These are phyloP conservation scores for Colletotrichum camelliae DNA, from an alignment of 2,329 filamentous ascomycete species.

Conservation along the genomic window DNA sequence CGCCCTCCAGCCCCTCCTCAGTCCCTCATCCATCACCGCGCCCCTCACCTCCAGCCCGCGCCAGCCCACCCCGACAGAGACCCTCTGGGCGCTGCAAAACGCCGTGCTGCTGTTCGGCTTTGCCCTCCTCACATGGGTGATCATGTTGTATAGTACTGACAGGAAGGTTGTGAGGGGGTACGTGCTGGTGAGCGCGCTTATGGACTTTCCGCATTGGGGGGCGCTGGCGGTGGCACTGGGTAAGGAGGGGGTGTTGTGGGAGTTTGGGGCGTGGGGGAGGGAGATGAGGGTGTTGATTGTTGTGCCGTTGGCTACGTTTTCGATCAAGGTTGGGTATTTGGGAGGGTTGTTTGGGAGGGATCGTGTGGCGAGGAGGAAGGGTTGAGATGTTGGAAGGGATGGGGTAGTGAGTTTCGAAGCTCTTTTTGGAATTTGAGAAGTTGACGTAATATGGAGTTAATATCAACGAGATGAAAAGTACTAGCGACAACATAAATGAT, in stretches of 20 bases:
- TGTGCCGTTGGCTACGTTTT: neutral
- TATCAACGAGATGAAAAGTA: neutral
- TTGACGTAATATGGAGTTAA: too few species aligned
- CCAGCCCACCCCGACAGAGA: neutral
- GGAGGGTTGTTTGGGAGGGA: neutral
- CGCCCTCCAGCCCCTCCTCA: neutral
- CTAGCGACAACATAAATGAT: neutral
- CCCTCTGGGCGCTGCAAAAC: neutral
- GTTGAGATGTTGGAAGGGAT: neutral
- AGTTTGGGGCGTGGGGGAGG: neutral
- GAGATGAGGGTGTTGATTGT: neutral
- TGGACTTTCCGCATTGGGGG: neutral
- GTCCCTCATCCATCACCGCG: neutral
- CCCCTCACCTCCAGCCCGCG: neutral
- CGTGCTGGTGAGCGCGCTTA: neutral
- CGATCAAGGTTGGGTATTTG: neutral
- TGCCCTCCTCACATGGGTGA: neutral
- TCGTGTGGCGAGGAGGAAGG: neutral
- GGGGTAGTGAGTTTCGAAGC: too few species aligned
- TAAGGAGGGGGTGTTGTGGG: neutral
- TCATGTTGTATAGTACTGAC: neutral
- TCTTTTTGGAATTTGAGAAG: too few species aligned
- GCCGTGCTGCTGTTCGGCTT: neutral
- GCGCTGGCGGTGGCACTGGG: neutral
- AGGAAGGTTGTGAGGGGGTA: neutral